Evolutionary conservation across 441 rosid species (phyloP).

Genomic region (Arabidopsis lyrata): DNA sequence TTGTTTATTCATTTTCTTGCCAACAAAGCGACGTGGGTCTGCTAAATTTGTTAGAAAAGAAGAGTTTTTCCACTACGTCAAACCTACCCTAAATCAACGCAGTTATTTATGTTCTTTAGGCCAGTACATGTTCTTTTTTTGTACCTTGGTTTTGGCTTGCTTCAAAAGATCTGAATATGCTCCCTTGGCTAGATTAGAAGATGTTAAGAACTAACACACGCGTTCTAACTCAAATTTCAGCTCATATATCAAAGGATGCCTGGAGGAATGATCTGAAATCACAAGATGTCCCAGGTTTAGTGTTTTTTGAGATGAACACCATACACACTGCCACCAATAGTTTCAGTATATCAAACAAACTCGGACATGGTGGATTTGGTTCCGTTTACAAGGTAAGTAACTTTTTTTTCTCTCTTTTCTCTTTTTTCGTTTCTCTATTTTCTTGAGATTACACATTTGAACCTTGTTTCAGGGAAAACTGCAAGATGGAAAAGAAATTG

Average conservation of each 20-base stretch:
- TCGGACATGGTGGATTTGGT: constrained; percentile 43
- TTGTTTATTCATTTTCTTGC: neutral
- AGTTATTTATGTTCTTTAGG: neutral
- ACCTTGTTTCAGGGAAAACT: constrained; percentile 29
- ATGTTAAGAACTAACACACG: neutral
- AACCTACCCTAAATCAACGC: neutral
- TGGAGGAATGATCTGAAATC: constrained; percentile 7
- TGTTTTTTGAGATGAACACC: constrained; percentile 17
- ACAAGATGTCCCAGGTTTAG: constrained; percentile 17
- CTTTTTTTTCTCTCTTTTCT: neutral
- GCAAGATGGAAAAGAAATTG: constrained; percentile 41
- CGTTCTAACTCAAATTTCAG: neutral
- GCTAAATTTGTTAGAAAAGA: neutral
- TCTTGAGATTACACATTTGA: neutral
- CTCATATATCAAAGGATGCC: neutral
- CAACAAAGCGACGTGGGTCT: neutral
- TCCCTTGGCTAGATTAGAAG: neutral
- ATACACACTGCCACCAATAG: constrained; percentile 31
- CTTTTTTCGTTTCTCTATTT: neutral
- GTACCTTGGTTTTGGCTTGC: neutral
- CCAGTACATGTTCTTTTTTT: neutral
- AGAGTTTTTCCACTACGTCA: neutral
- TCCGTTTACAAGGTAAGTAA: constrained; percentile 33
- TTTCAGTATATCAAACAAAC: constrained; percentile 28
- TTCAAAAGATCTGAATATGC: neutral